Base-by-base conservation (phyloP, 139 green algal species). In the Volvox africanus region DNA sequence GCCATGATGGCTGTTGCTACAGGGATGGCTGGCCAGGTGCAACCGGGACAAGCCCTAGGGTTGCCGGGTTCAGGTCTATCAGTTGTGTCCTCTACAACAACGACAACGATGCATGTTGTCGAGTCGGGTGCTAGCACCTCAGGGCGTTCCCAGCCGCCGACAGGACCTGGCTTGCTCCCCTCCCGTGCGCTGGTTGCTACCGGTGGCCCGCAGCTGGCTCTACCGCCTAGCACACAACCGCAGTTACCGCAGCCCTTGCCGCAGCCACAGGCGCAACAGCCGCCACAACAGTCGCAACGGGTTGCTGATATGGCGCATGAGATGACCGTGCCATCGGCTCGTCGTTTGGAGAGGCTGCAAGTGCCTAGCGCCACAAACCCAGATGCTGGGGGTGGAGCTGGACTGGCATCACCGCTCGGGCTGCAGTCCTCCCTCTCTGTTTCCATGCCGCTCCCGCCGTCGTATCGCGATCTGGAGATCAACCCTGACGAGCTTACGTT, bases 391-490 rank as follows among this genome's bases (percentile, higher is more conserved):
- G 65, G 9, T 24, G 65, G 65, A 28, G 65, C 65, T 24, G 75
- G 75, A 20, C 18, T 33, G 78, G 14, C 37, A 18, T 80, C 35
- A 14, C 71, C 50, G 71, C 73, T 83, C 30, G 85, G 3, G 37
- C 32, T 83, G 50, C 86, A 90, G 86, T 55, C 87, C 2, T 62
- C 32, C n/a, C 61, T 86, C 30, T 86, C 87, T 12, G 33, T 30
- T 18, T 50, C 76, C 33, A 61, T 85, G 86, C 75, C 87, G 68
- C 86, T 90, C 69, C 86, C 73, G 5, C 28, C 69, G 1, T 30
- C 61, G 50, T 90, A 90, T 30, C 65, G 73, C 30, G 82, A 92
- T 28, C 97, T 95, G 95, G 96, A 98, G 92, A 98, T 98, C 67
- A 75, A 93, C 44, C 90, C 93, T 0, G 65, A 89, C 22, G 96